Evolutionary conservation across 1,284 basidiomycete genomes (phyloP).

Genomic region (Rhodotorula glutinis): DNA sequence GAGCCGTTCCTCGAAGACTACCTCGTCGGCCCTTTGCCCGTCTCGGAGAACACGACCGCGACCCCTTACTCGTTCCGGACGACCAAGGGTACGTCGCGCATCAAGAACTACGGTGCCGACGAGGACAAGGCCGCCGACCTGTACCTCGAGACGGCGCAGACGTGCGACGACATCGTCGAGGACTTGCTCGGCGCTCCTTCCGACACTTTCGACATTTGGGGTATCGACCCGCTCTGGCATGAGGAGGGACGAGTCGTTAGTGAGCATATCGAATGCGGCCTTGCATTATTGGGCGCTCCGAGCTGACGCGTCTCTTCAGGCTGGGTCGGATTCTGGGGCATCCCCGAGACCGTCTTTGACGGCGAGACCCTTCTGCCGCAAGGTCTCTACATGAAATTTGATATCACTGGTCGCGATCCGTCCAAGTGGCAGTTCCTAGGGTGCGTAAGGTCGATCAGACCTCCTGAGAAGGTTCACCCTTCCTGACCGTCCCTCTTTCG

Average conservation of each 20-base stretch:
- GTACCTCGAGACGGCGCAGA: conserved; percentile 16
- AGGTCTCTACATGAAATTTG: conserved; percentile 40
- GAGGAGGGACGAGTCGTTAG: conserved; percentile 37
- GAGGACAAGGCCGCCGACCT: conserved; percentile 18
- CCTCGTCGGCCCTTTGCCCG: conserved; percentile 47
- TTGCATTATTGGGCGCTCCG: neutral
- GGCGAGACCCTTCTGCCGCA: conserved; percentile 46
- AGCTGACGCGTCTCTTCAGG: neutral
- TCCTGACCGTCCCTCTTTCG: neutral
- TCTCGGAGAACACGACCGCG: conserved; percentile 32
- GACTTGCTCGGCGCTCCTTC: conserved; percentile 39
- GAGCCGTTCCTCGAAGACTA: conserved; percentile 44
- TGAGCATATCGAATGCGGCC: neutral
- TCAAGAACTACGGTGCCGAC: conserved; percentile 41
- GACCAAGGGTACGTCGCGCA: conserved; percentile 39
- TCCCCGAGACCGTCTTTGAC: conserved; percentile 38
- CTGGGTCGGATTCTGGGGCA: conserved; percentile 26
- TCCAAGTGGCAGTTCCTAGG: conserved; percentile 41
- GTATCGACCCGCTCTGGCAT: conserved; percentile 45
- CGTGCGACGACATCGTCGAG: conserved; percentile 44
- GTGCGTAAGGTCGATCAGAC: neutral
- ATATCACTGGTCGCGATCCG: conserved; percentile 45
- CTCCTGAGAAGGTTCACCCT: neutral
- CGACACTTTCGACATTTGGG: conserved; percentile 1
- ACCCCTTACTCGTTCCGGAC: conserved; percentile 15